phyloP scores from a whole-genome alignment of 768 basidiomycete genomes.

The Amanita pallidorosea region DNA sequence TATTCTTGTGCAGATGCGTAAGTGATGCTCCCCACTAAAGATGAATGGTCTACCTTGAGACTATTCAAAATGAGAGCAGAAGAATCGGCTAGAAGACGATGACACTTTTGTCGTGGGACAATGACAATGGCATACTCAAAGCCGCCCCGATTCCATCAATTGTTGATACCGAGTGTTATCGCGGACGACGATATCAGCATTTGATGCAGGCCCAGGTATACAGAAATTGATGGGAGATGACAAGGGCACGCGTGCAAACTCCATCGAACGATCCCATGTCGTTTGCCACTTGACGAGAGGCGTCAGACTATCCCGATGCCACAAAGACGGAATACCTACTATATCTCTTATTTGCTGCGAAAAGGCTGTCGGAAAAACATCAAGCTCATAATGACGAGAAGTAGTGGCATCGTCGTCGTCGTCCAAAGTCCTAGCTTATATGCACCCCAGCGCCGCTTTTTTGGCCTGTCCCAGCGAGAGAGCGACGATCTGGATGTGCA shows the following conservation, averaged over 20 bases:
- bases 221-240: conserved; percentile 47
- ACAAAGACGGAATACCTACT: background rate
- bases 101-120: background rate
- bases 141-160: conserved; percentile 60
- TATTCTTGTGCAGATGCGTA: conserved; percentile 22
- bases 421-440: too few species aligned
- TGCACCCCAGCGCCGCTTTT: background rate
- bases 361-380: background rate
- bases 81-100: conserved; percentile 46
- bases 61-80: conserved; percentile 50
- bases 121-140: conserved; percentile 34
- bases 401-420: conserved; percentile 14
- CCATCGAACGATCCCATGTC: conserved; percentile 37
- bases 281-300: conserved; percentile 41
- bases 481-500: too few species aligned
- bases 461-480: background rate
- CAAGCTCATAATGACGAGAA: conserved; percentile 5
- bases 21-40: background rate
- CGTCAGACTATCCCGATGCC: background rate
- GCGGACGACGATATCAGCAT: conserved; percentile 52
- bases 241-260: conserved; percentile 38
- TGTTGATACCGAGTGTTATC: conserved; percentile 47
- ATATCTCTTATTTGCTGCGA: conserved; percentile 1
- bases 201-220: conserved; percentile 41
- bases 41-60: conserved; percentile 40